Evolutionary conservation across 148 eudicot species (phyloP).

Genomic region (Silene latifolia): DNA sequence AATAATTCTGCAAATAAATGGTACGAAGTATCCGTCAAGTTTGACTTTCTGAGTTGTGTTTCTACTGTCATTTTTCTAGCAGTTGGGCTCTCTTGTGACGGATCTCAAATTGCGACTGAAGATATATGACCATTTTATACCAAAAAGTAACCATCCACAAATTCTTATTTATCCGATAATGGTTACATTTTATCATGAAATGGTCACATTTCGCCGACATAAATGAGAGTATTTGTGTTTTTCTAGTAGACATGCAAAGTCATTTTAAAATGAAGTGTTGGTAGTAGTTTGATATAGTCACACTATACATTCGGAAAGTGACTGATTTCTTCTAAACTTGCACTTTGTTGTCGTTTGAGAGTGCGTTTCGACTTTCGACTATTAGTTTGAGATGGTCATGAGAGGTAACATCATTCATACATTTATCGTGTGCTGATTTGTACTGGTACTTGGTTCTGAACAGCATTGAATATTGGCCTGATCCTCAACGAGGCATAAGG

Average conservation of each 20-base stretch:
- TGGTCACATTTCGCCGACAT: no score
- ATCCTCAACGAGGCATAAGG: slow-evolving; percentile 95
- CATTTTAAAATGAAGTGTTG: neutral
- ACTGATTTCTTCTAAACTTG: neutral
- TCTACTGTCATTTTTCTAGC: neutral
- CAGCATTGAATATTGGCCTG: slow-evolving; percentile 99
- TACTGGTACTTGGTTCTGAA: slow-evolving; percentile 17
- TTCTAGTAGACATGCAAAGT: neutral
- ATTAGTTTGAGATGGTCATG: neutral
- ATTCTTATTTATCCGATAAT: no score
- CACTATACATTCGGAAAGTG: neutral
- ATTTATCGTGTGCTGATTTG: neutral
- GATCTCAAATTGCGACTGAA: no score
- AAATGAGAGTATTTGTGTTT: no score
- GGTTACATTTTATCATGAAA: no score
- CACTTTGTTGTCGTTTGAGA: neutral
- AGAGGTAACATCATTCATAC: neutral
- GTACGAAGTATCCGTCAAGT: neutral
- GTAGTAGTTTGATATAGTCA: neutral
- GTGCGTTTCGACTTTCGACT: neutral
- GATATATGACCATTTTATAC: no score
- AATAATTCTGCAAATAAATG: neutral
- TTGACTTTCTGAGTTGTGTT: neutral
- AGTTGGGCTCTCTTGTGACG: neutral
- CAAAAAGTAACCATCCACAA: no score